Conservation (phyloP, 352 stramenopile genomes). For the Pythium aquatile region DNA sequence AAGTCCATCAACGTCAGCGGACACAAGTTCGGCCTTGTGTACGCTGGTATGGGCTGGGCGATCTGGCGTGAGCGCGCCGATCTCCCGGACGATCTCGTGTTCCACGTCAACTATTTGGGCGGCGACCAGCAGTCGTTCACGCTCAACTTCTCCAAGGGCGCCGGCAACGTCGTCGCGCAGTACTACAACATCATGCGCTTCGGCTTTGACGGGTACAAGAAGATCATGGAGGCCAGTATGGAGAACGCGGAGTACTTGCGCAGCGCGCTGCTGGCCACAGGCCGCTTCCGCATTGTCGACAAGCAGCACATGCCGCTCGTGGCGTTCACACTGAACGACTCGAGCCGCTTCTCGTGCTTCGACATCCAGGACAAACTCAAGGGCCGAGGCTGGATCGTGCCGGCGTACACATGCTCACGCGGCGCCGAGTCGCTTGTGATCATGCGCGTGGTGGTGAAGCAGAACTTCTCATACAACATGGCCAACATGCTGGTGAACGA, state of each 20-base stretch:
- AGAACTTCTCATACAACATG: constrained; percentile 90
- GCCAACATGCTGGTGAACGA: constrained; percentile 87
- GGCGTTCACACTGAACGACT: constrained; percentile 82
- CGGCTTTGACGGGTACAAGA: constrained; percentile 85
- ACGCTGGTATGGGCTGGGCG: constrained; percentile 92
- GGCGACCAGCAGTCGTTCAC: constrained; percentile 91
- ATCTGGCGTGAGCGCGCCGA: constrained; percentile 84
- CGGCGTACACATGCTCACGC: constrained; percentile 86
- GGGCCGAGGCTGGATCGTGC: constrained; percentile 87
- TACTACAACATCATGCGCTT: constrained; percentile 95
- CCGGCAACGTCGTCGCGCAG: constrained; percentile 86
- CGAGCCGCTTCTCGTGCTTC: constrained; percentile 83
- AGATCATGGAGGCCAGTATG: constrained; percentile 91
- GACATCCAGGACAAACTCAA: constrained; percentile 90
- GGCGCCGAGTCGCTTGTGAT: constrained; percentile 83
- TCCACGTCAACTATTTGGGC: constrained; percentile 92
- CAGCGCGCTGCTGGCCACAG: constrained; percentile 66
- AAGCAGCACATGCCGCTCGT: constrained; percentile 91
- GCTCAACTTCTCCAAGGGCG: constrained; percentile 93
- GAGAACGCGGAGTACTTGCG: constrained; percentile 81
- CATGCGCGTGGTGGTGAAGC: constrained; percentile 91
- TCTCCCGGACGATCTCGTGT: constrained; percentile 85
- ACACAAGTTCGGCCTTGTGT: constrained; percentile 93
- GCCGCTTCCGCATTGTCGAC: constrained; percentile 88
- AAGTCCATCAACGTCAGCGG: constrained; percentile 93